Evolutionary conservation across 805 yeast genomes (phyloP), one percentile per base, ranked within the genome.

Genomic region (Tetrapisispora namnaoensis): DNA sequence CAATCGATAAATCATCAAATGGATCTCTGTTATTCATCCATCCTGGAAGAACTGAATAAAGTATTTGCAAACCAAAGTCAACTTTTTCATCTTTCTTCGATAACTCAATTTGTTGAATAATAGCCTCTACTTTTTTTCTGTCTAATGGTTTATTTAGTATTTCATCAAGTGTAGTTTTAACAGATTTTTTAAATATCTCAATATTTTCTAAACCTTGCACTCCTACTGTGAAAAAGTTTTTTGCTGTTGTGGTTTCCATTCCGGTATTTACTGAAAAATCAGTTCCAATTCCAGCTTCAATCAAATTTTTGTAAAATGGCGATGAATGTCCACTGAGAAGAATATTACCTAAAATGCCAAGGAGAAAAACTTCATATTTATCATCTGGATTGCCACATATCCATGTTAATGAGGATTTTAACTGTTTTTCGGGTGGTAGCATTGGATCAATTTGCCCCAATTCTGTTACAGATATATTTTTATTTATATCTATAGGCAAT

Each of bases 291-390:
- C 91, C 93, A 1, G 84, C 68, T 63, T 93, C 99, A 48, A 93
- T 84, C 48, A 93, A 70, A n/a, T 78, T 78, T 65, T 89, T 87
- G 65, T 90, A 87, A 48, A 93, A 72, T 7, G 95, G 91, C 6
- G 98, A 83, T 13, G 93, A 84, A 60, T 91, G 98, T 2, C 98
- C 98, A 61, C 87, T 96, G 55, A 83, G 77, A 34, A 93, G 70
- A 46, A 93, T 69, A 22, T 82, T 77, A 20, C 86, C 78, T 44
- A 89, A 68, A 10, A 89, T 70, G 49, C 82, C 83, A 74, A 89
- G 71, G 42, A 84, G 73, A 62, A 90, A 85, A 0, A 88, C 71
- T 47, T 80, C 83, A 58, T 85, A 83, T 10, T 75, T 72, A 56
- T 84, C 82, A 5, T 70, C 72, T 2, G 96, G 87, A 17, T 75